Evolutionary conservation across 1,284 basidiomycete genomes (phyloP).

Genomic region (Malassezia sp.): DNA sequence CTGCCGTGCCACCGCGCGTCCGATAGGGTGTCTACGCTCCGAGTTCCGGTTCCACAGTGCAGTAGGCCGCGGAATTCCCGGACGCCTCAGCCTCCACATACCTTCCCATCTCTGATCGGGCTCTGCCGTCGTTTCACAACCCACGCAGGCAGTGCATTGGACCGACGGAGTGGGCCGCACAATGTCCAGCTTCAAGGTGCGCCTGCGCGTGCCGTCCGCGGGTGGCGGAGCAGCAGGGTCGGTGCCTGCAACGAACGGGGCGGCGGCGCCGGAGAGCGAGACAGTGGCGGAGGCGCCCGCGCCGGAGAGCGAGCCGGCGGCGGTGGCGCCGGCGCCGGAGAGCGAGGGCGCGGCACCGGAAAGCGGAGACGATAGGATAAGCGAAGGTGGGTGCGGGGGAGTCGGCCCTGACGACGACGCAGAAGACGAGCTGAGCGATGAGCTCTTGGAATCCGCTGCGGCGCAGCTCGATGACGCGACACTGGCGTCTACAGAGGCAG

Average conservation of each 20-base stretch:
- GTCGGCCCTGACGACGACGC: too few relatives aligned
- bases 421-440: slow-evolving; percentile 8
- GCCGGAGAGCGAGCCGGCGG: neutral
- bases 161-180: neutral
- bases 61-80: too few relatives aligned
- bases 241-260: neutral
- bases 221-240: neutral
- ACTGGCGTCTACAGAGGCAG: too few relatives aligned
- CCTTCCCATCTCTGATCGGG: too few relatives aligned
- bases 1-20: too few relatives aligned
- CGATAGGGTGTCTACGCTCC: too few relatives aligned
- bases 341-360: too few relatives aligned
- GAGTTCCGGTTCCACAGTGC: too few relatives aligned
- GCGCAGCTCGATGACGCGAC: neutral
- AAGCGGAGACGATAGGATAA: too few relatives aligned
- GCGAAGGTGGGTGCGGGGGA: too few relatives aligned
- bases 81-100: slow-evolving; percentile 11
- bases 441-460: neutral
- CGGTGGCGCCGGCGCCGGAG: neutral
- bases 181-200: slow-evolving; percentile 15
- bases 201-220: slow-evolving; percentile 11
- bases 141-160: neutral
- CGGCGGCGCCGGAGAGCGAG: neutral
- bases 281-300: neutral
- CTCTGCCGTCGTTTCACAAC: too few relatives aligned